Evolutionary conservation across 1,284 basidiomycete genomes (phyloP).

Genomic region (Cutaneotrichosporon curvatum): DNA sequence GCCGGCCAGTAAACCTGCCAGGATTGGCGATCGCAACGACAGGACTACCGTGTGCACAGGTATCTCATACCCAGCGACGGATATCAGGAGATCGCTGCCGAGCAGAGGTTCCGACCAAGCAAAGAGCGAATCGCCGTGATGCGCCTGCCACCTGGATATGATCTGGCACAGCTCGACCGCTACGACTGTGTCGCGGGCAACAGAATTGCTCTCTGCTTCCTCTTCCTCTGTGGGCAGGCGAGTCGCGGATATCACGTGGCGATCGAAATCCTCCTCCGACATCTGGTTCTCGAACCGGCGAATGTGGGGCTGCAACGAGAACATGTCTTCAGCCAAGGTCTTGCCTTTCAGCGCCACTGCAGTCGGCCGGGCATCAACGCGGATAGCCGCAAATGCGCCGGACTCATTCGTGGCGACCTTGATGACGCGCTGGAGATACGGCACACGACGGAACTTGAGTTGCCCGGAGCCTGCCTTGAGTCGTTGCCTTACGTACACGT

Average conservation of each 20-base stretch:
- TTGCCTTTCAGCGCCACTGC: conserved; percentile 58
- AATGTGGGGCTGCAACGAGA: conserved; percentile 56
- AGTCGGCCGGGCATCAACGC: conserved; percentile 61
- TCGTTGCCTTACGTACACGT: conserved; percentile 78
- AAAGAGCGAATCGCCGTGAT: conserved; percentile 35
- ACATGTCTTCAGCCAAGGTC: conserved; percentile 62
- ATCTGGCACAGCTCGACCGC: conserved; percentile 41
- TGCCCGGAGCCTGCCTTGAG: conserved; percentile 52
- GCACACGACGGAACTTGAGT: conserved; percentile 75
- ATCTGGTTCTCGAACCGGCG: conserved; percentile 40
- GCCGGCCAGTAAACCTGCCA: conserved; percentile 20
- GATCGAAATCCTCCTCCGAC: conserved; percentile 39
- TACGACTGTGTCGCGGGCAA: conserved; percentile 39
- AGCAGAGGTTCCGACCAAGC: conserved; percentile 39
- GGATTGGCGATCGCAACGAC: conserved; percentile 25
- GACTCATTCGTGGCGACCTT: conserved; percentile 79
- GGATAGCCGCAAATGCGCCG: conserved; percentile 81
- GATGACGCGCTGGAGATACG: conserved; percentile 75
- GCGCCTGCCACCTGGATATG: conserved; percentile 33
- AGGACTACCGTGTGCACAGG: conserved; percentile 41
- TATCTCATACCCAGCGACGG: conserved; percentile 32
- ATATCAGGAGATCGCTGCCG: conserved; percentile 37
- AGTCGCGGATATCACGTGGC: neutral
- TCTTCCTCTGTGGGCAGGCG: conserved; percentile 33
- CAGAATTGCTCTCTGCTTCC: conserved; percentile 41